Conservation (phyloP, 2,329 filamentous ascomycete genomes). For the Aureobasidium lini region DNA sequence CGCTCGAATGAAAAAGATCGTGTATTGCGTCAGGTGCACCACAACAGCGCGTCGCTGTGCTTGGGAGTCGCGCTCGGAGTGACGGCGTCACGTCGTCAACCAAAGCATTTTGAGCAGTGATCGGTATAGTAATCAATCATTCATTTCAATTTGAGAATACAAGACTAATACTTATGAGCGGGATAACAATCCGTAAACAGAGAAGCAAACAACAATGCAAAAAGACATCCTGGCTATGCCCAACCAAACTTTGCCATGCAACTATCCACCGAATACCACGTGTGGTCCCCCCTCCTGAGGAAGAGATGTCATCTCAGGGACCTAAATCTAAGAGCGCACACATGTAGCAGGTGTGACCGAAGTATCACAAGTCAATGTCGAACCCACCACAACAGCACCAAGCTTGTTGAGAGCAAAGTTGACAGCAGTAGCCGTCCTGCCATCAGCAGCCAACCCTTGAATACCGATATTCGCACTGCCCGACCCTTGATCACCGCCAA, state of each 20-base stretch:
- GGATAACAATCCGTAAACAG: not conserved
- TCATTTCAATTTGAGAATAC: not conserved
- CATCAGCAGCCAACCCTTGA: constrained; percentile 17
- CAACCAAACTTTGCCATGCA: not conserved
- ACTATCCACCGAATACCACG: not conserved
- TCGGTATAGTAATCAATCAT: not conserved
- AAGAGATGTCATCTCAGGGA: not conserved
- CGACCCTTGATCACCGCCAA: constrained; percentile 18
- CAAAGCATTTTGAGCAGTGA: too few species aligned
- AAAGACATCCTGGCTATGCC: not conserved
- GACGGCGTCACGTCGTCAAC: too few species aligned
- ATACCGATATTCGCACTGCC: constrained; percentile 14
- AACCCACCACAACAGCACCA: constrained; percentile 18
- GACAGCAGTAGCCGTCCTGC: constrained; percentile 17
- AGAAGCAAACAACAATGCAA: not conserved
- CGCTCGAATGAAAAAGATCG: too few species aligned
- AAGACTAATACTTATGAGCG: constrained; percentile 2
- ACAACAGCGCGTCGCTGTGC: too few species aligned
- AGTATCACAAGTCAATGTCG: constrained; percentile 22
- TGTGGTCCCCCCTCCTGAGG: too few species aligned
- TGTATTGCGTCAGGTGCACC: too few species aligned
- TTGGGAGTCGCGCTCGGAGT: too few species aligned
- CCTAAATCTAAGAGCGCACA: not conserved
- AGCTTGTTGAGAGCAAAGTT: constrained; percentile 18
- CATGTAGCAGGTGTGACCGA: not conserved